Conservation (phyloP, 2,329 filamentous ascomycete genomes). For the Aspergillus fijiensis region DNA sequence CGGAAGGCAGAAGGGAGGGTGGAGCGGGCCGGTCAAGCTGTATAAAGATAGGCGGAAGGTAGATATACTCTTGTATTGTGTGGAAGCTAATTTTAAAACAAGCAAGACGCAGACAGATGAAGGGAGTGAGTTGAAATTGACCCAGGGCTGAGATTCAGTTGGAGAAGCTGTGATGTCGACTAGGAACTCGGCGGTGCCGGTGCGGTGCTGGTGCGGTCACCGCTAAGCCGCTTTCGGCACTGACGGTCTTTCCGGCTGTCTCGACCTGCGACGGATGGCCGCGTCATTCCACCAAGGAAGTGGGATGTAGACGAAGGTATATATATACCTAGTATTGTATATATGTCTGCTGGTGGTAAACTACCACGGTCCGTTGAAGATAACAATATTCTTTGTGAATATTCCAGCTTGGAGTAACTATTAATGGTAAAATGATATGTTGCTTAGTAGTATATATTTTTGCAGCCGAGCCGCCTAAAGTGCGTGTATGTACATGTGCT, state of each 20-base stretch:
- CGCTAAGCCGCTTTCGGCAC: conserved; percentile 19
- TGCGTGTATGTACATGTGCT: no score
- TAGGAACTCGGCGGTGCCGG: not conserved
- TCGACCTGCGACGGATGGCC: not conserved
- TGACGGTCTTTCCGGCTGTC: not conserved
- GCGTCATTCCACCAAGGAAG: not conserved
- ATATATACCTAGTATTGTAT: no score
- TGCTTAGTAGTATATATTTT: no score
- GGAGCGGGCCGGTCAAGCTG: not conserved
- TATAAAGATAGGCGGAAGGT: not conserved
- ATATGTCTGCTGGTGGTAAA: no score
- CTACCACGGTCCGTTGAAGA: no score
- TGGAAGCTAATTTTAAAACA: not conserved
- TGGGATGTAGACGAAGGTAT: not conserved
- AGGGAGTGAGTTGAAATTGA: not conserved
- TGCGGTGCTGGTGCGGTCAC: not conserved
- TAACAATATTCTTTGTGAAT: no score
- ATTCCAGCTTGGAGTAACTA: no score
- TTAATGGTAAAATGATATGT: no score
- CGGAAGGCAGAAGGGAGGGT: not conserved
- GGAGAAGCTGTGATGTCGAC: not conserved
- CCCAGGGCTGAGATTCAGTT: not conserved
- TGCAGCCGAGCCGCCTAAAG: no score
- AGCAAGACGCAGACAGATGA: not conserved
- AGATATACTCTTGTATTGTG: not conserved